Conservation (phyloP, 2,329 filamentous ascomycete genomes). For the Paramyrothecium sp. region DNA sequence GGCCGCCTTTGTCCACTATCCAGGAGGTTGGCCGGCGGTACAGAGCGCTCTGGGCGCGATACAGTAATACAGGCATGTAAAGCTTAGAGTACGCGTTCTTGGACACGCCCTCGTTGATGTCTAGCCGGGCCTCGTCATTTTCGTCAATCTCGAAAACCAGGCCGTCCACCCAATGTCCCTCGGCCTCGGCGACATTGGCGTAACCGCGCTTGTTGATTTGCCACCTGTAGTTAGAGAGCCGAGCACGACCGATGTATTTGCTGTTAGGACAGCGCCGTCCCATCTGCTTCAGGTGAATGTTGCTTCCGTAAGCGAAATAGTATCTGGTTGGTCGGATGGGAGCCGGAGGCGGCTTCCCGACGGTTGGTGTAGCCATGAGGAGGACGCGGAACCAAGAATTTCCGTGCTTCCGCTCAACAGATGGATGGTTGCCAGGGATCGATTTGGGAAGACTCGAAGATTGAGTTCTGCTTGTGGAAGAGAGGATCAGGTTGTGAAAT, state of each 20-base stretch:
- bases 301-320: conserved; percentile 48
- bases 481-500: background rate
- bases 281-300: conserved; percentile 44
- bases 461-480: background rate
- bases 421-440: background rate
- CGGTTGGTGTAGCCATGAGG: conserved; percentile 19
- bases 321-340: conserved; percentile 23
- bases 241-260: conserved; percentile 34
- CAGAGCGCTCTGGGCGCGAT: conserved; percentile 26
- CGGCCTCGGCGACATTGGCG: conserved; percentile 37
- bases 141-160: conserved; percentile 38
- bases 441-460: background rate
- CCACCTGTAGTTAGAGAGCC: conserved; percentile 38
- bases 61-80: conserved; percentile 28
- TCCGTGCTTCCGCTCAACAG: conserved; percentile 16
- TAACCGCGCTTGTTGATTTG: conserved; percentile 47
- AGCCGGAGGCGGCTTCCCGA: conserved; percentile 3
- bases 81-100: conserved; percentile 36
- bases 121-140: conserved; percentile 35
- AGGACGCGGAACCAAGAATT: conserved; percentile 18
- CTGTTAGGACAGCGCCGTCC: conserved; percentile 39
- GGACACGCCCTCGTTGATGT: conserved; percentile 38
- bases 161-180: conserved; percentile 35
- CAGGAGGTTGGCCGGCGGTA: conserved; percentile 34
- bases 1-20: conserved; percentile 35